These are phyloP conservation scores for Drechslerella dactyloides DNA, from an alignment of 2,329 filamentous ascomycete genomes.

Conservation along the genomic window DNA sequence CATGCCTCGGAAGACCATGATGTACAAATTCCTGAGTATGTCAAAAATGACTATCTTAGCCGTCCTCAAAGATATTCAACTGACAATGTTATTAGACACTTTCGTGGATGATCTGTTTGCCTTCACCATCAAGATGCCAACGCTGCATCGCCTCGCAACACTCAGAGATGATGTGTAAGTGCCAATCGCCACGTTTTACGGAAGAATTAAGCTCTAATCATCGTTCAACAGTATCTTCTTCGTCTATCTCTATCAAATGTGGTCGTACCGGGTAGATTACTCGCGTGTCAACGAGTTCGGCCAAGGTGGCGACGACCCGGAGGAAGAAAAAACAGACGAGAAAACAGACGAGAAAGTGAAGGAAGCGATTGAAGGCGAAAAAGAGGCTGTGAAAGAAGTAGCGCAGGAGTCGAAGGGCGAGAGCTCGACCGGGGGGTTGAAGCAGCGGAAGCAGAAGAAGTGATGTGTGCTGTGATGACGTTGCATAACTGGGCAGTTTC, in stretches of 20 bases:
- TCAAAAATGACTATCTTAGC: background rate
- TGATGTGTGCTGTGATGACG: background rate
- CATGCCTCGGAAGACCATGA: constrained; percentile 93
- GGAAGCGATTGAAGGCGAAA: constrained; percentile 17
- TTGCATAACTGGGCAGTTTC: background rate
- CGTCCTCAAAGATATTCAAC: background rate
- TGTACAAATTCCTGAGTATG: constrained; percentile 53
- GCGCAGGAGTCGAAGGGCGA: constrained; percentile 55
- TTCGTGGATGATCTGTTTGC: constrained; percentile 99
- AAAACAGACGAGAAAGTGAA: constrained; percentile 56
- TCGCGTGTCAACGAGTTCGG: constrained; percentile 95
- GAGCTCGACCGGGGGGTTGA: constrained; percentile 37
- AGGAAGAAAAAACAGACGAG: constrained; percentile 63
- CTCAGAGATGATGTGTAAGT: constrained; percentile 79
- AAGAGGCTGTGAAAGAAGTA: constrained; percentile 57
- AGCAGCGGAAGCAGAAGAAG: constrained; percentile 50
- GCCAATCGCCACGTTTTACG: background rate
- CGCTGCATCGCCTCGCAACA: constrained; percentile 88
- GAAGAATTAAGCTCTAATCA: background rate
- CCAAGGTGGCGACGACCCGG: constrained; percentile 92
- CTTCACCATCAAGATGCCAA: constrained; percentile 99
- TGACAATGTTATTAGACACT: constrained; percentile 71
- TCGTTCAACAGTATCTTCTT: constrained; percentile 89
- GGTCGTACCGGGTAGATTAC: constrained; percentile 90
- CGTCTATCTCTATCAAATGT: constrained; percentile 92